A percentile compares a stretch with the other conserved stretches of the same genome.
Evolutionary conservation across 2,329 filamentous ascomycete genomes (phyloP).

Genomic region (Neurospora sp.): DNA sequence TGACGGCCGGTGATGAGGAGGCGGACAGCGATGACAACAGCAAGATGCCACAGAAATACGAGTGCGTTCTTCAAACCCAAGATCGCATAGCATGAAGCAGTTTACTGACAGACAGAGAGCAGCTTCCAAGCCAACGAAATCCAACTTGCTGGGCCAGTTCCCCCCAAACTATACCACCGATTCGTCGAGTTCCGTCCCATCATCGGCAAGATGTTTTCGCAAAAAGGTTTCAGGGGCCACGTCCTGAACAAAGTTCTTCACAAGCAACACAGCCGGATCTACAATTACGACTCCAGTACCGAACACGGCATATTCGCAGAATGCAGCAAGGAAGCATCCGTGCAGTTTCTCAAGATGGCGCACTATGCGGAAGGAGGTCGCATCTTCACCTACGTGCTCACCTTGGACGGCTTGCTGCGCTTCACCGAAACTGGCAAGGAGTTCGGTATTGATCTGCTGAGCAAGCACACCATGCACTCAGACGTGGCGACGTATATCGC

Average conservation of each 20-base stretch:
- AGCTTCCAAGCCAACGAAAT: constrained; percentile 92
- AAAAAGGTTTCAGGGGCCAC: constrained; percentile 65
- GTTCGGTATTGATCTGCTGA: constrained; percentile 85
- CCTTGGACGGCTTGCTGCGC: constrained; percentile 73
- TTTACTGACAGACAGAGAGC: constrained; percentile 9
- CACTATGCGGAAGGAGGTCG: constrained; percentile 80
- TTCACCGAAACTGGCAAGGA: constrained; percentile 96
- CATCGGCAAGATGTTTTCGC: constrained; percentile 80
- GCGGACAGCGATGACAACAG: constrained; percentile 37
- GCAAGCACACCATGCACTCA: constrained; percentile 95
- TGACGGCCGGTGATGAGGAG: constrained; percentile 52
- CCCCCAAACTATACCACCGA: constrained; percentile 72
- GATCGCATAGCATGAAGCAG: background rate
- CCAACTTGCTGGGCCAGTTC: constrained; percentile 76
- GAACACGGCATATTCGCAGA: constrained; percentile 58
- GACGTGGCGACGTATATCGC: constrained; percentile 87
- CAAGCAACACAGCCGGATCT: constrained; percentile 81
- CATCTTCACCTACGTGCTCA: constrained; percentile 87
- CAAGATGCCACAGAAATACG: constrained; percentile 57
- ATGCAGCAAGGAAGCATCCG: constrained; percentile 60
- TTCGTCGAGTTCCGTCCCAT: constrained; percentile 91
- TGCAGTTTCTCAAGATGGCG: constrained; percentile 75
- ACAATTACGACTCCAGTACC: constrained; percentile 76
- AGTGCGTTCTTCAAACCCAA: constrained; percentile 39
- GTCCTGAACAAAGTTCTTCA: constrained; percentile 79